Conservation (phyloP, 805 yeast genomes). For the Candida tallmaniae region DNA sequence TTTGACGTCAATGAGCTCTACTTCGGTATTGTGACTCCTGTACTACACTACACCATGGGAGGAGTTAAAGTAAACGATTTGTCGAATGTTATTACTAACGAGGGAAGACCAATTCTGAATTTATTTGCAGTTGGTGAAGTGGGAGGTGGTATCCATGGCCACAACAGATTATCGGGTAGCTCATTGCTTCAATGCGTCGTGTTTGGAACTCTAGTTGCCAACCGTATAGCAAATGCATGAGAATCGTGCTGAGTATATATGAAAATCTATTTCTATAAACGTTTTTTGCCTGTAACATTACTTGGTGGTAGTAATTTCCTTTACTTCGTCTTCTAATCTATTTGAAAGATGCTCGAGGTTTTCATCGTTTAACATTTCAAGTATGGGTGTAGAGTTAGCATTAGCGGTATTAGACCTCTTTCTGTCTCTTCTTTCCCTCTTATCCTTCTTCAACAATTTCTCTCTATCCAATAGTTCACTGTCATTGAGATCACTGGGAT, state of each 20-base stretch:
- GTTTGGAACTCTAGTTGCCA: constrained; percentile 14
- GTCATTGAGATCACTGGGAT: background rate
- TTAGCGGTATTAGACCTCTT: constrained; percentile 18
- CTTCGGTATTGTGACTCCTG: constrained; percentile 55
- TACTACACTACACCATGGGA: constrained; percentile 67
- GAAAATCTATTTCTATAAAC: background rate
- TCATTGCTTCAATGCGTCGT: constrained; percentile 43
- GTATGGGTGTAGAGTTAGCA: constrained; percentile 4
- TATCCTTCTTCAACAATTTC: constrained; percentile 30
- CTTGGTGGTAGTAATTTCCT: no score
- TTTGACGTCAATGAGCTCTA: constrained; percentile 25
- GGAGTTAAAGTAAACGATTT: constrained; percentile 53
- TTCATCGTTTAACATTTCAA: constrained; percentile 14
- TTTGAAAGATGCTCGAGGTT: constrained; percentile 11
- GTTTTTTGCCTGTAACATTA: background rate
- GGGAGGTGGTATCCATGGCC: constrained; percentile 46
- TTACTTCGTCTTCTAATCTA: constrained; percentile 5
- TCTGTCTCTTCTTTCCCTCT: constrained; percentile 38
- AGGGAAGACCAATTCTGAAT: constrained; percentile 33
- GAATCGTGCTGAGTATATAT: background rate
- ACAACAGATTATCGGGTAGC: constrained; percentile 40
- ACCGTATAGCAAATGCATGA: background rate
- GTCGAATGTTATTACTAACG: constrained; percentile 34
- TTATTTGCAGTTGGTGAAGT: constrained; percentile 43
- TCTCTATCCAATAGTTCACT: constrained; percentile 17